A percentile compares a stretch with the other conserved stretches of the same genome.
Evolutionary conservation across 2,329 filamentous ascomycete genomes (phyloP).

Genomic region (Fusarium fracticaudum): DNA sequence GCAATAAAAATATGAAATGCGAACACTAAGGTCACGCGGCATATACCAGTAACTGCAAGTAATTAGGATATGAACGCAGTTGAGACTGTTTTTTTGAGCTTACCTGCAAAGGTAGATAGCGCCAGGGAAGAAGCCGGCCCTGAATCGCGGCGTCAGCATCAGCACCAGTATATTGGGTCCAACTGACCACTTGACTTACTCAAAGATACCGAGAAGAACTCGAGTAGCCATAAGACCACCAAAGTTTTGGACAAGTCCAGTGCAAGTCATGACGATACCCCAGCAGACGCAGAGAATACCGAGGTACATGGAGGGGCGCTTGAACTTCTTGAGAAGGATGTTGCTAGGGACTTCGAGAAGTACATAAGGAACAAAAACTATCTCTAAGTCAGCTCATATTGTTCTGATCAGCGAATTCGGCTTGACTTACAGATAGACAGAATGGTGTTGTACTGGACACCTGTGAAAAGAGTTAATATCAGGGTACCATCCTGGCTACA

Average conservation of each 20-base stretch:
- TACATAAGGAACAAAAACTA: constrained; percentile 39
- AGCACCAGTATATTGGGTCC: neutral
- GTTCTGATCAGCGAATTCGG: no score
- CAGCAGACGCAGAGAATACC: constrained; percentile 53
- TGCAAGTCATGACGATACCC: constrained; percentile 72
- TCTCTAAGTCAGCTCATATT: neutral
- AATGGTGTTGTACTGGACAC: constrained; percentile 67
- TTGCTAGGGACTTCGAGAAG: constrained; percentile 41
- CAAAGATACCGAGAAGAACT: constrained; percentile 73
- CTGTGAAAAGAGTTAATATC: constrained; percentile 40
- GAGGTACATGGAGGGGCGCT: constrained; percentile 39
- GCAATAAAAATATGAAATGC: constrained; percentile 68
- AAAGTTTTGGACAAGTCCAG: constrained; percentile 68
- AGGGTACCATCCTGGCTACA: no score
- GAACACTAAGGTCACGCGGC: no score
- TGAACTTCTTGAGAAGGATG: constrained; percentile 40
- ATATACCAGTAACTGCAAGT: no score
- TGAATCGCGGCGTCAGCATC: neutral
- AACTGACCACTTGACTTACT: constrained; percentile 48
- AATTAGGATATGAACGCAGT: no score
- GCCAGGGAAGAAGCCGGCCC: constrained; percentile 74
- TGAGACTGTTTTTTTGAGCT: neutral
- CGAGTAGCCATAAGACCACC: constrained; percentile 68
- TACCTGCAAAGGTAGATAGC: constrained; percentile 75
- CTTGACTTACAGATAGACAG: constrained; percentile 66